These are phyloP conservation scores for Tausonia pullulans DNA, from an alignment of 1,284 basidiomycete genomes.

Conservation along the genomic window DNA sequence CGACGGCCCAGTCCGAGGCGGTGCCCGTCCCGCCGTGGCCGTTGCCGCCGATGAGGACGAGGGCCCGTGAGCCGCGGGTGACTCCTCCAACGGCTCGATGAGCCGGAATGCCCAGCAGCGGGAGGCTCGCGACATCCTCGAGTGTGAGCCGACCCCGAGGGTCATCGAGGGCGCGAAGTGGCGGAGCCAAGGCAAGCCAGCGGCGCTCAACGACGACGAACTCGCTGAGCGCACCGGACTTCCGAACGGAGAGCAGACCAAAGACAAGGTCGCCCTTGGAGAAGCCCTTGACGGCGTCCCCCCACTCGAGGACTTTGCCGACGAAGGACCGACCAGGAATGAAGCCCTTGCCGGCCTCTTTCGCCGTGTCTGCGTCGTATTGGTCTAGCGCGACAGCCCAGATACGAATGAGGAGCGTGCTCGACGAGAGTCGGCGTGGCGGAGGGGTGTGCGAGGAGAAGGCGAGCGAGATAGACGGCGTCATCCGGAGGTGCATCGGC, in stretches of 20 bases:
- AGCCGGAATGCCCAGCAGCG: constrained; percentile 11
- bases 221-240: constrained; percentile 10
- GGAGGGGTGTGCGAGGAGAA: constrained; percentile 12
- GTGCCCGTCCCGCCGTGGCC: not conserved
- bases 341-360: constrained; percentile 3
- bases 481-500: constrained; percentile 1
- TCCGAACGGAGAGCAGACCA: not conserved
- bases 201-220: constrained; percentile 12
- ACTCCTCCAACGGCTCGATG: constrained; percentile 12
- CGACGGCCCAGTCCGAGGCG: constrained; percentile 11
- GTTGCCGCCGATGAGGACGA: constrained; percentile 6
- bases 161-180: not conserved
- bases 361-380: constrained; percentile 7
- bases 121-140: constrained; percentile 11
- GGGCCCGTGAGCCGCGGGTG: constrained; percentile 1
- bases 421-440: constrained; percentile 9
- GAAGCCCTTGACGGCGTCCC: constrained; percentile 7
- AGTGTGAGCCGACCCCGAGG: constrained; percentile 1
- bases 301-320: constrained; percentile 15
- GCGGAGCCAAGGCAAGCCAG: constrained; percentile 7
- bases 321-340: constrained; percentile 10
- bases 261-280: constrained; percentile 13
- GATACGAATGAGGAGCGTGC: constrained; percentile 10
- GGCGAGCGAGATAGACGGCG: constrained; percentile 10
- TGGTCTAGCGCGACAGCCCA: constrained; percentile 16